Conservation (phyloP, 2,329 filamentous ascomycete genomes). For the Diaporthe sp. region DNA sequence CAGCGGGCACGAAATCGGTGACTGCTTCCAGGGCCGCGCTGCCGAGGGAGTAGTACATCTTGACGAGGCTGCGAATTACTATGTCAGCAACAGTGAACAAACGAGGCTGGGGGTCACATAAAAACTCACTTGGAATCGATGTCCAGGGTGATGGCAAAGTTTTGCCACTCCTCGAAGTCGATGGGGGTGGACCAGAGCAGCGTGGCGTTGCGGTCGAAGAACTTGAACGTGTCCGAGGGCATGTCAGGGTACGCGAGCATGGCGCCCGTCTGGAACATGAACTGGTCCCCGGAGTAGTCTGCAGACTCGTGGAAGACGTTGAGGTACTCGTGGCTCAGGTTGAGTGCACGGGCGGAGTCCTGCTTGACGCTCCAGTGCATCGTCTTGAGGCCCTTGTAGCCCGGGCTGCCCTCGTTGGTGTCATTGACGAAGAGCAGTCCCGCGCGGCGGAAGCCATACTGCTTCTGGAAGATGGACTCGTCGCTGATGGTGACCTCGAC, state of each 20-base stretch:
- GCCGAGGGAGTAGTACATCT: conserved; percentile 68
- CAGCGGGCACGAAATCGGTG: conserved; percentile 58
- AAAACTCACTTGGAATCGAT: conserved; percentile 65
- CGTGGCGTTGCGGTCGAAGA: conserved; percentile 54
- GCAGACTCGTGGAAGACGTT: conserved; percentile 54
- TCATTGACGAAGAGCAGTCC: conserved; percentile 58
- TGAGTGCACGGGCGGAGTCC: conserved; percentile 49
- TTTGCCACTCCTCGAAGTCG: conserved; percentile 66
- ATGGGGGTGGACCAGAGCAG: conserved; percentile 57
- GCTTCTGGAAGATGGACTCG: conserved; percentile 58
- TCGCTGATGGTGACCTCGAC: conserved; percentile 60
- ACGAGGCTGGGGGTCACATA: neutral
- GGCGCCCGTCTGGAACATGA: conserved; percentile 53
- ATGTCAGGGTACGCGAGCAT: conserved; percentile 51
- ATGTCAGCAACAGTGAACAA: conserved; percentile 1
- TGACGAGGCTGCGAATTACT: conserved; percentile 58
- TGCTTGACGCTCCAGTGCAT: conserved; percentile 52
- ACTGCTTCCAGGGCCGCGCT: conserved; percentile 60
- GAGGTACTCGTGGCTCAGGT: conserved; percentile 53
- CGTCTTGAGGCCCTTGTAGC: conserved; percentile 50
- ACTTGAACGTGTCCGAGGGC: conserved; percentile 56
- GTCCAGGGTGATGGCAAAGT: conserved; percentile 70
- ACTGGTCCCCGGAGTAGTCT: conserved; percentile 53
- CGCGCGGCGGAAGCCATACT: conserved; percentile 60
- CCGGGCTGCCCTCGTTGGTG: conserved; percentile 54